Percentiles rank a stretch among this genome's conserved stretches.
Evolutionary conservation across 2,329 filamentous ascomycete species (phyloP).

Genomic region (Pezicula carpinea): DNA sequence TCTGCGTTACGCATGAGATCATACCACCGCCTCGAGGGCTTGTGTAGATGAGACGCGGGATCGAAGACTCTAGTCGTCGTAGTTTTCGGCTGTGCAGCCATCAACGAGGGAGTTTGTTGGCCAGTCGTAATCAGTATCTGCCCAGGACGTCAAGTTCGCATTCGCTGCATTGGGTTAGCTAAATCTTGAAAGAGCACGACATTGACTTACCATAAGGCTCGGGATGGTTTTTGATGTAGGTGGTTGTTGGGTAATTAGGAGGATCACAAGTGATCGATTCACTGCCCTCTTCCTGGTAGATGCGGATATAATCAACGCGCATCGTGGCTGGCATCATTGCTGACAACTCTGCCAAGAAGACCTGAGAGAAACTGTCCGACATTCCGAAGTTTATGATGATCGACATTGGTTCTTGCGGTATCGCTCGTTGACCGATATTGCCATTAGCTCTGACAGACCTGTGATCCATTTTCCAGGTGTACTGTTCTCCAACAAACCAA

Average conservation of each 20-base stretch:
- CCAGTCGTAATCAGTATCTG: constrained; percentile 49
- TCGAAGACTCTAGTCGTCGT: background rate
- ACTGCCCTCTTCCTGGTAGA: constrained; percentile 60
- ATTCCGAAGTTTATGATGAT: constrained; percentile 68
- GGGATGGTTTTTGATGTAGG: constrained; percentile 59
- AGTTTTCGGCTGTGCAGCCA: constrained; percentile 35
- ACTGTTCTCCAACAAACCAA: constrained; percentile 64
- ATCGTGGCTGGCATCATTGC: constrained; percentile 58
- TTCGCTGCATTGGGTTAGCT: constrained; percentile 38
- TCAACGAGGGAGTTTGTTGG: constrained; percentile 59
- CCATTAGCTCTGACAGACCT: constrained; percentile 61
- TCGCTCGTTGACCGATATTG: constrained; percentile 60
- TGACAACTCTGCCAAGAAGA: constrained; percentile 53
- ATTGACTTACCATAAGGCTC: constrained; percentile 51
- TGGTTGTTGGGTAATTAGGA: constrained; percentile 59
- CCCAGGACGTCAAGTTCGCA: constrained; percentile 58
- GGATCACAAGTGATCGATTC: constrained; percentile 64
- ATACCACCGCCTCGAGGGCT: constrained; percentile 11
- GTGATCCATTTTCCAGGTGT: constrained; percentile 59
- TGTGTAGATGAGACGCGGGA: constrained; percentile 16
- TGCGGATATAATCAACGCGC: constrained; percentile 65
- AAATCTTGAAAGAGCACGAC: background rate
- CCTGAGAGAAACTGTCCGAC: constrained; percentile 58
- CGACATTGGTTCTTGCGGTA: constrained; percentile 64
- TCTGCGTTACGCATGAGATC: constrained; percentile 17